Evolutionary conservation across 2,329 filamentous ascomycete species (phyloP), one percentile per base, ranked within the genome.

Genomic region (Trichophyton schoenleinii): DNA sequence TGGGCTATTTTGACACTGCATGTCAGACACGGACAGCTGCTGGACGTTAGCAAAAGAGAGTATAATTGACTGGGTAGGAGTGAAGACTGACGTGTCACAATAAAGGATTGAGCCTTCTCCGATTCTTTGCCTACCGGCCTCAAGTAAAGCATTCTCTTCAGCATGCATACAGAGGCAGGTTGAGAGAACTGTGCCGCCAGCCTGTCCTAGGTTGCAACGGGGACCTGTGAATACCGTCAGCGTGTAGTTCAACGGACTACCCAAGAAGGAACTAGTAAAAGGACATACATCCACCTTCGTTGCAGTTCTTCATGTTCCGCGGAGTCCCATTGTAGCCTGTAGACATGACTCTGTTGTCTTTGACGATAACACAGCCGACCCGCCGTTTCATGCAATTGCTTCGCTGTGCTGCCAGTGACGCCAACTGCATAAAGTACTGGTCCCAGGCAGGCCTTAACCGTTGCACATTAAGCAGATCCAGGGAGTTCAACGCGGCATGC

Each of bases 261-360:
- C 20, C 11, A 11, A 5, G 58, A 15, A 20, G 18, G 8, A 18
- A 22, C 22, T 7, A 52, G 18, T 18, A 65, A 65, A 34, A 15
- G 8, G 15, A 68, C 73, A 62, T 73, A 79, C 94, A 99, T 58
- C 94, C 94, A 66, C 94, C 94, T 69, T 95, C 89, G 67, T 87
- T 88, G 77, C 94, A 99, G 76, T 99, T 99, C 61, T 79, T 83
- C 68, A 96, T 79, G 49, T 91, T 87, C 22, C 92, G 82, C 9
- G 94, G 91, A n/a, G 94, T 97, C 64, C 94, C 94, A 74, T 99
- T 99, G 78, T 99, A 99, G 20, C 94, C 94, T 0, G 94, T 99
- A 70, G 87, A 90, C 67, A 97, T 89, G 65, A 99, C 94, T 67
- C 91, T 84, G 69, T 86, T 86, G 70, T 91, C 87, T 65, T 87